Base-by-base conservation (phyloP, 495 filamentous ascomycete species). In the Durotheca rogersii region DNA sequence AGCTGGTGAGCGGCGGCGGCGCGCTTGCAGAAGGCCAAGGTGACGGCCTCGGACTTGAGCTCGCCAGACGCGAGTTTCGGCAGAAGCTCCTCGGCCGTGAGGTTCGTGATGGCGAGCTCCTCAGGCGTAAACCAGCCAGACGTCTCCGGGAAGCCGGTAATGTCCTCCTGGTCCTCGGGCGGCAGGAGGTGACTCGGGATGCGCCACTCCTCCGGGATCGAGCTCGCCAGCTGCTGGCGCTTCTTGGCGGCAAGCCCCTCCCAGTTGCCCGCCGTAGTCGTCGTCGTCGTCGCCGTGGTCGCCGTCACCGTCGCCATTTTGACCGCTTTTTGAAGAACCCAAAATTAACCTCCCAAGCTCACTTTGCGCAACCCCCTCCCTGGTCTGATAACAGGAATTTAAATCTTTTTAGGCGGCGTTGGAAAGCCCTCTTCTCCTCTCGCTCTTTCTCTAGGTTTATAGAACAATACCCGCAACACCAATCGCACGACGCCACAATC, bases 131-230 rank as follows among this genome's bases (percentile, higher is more conserved):
- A 72, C 67, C 67, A 74, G 9, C 65, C 65, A 3, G 67, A 70
- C 10, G 51, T 53, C 43, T 58, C 56, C 1, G 71, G 70, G 36
- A 66, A 75, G n/a, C 34, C 42, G n/a, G 63, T 65, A 6, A 75
- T 67, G 41, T 71, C 64, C 19, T 65, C 58, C 54, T 73, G 67
- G 17, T 57, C 51, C 2, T 59, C 53, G n/a, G 66, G 60, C 7
- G 71, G 71, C 4, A 70, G 55, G 17, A 72, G 58, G 31, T 65
- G 36, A 19, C n/a, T 47, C n/a, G 69, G 72, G 16, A 75, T 62
- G 50, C 54, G 64, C 61, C 63, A 75, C 29, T 73, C 68, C 14
- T 60, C 37, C 1, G 72, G 71, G 16, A 75, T 71, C 1, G 65
- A 64, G 27, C 54, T 48, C n/a, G 41, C 21, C 7, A 75, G 44